Conservation (phyloP, 208 protist genomes). For the Leishmania aethiopica region DNA sequence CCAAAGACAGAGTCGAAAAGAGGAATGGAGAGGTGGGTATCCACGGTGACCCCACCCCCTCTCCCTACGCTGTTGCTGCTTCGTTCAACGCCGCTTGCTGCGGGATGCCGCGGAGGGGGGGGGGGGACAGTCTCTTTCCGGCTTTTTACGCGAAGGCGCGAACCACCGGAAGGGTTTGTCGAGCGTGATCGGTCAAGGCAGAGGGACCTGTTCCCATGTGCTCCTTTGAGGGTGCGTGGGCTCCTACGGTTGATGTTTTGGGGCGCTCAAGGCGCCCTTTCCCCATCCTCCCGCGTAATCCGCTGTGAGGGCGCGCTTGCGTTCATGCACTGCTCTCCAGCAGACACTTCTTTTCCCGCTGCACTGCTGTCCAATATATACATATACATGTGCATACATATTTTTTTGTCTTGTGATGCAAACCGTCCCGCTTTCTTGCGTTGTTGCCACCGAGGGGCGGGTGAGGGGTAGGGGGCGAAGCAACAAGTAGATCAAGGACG, state of each 20-base stretch:
- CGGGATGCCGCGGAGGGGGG: background rate
- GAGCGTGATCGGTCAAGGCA: background rate
- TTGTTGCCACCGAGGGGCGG: background rate
- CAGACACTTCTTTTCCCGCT: background rate
- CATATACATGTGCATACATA: background rate
- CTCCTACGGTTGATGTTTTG: background rate
- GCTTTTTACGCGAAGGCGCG: background rate
- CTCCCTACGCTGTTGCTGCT: background rate
- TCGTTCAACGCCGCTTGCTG: background rate
- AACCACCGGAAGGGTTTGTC: background rate
- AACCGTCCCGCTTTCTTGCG: background rate
- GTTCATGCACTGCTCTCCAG: background rate
- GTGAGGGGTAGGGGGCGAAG: background rate
- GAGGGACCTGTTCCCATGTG: background rate
- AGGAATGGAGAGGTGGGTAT: background rate
- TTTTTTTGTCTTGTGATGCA: background rate
- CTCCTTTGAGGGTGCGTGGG: background rate
- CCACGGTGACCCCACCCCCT: background rate
- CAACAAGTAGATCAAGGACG: background rate
- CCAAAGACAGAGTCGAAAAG: background rate
- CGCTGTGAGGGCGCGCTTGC: background rate
- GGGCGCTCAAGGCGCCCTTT: background rate
- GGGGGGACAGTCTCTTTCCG: background rate
- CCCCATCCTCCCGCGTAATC: background rate
- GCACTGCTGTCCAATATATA: background rate